phyloP scores from a whole-genome alignment of 176 grass and related monocot genomes.

The Raddia guianensis region DNA sequence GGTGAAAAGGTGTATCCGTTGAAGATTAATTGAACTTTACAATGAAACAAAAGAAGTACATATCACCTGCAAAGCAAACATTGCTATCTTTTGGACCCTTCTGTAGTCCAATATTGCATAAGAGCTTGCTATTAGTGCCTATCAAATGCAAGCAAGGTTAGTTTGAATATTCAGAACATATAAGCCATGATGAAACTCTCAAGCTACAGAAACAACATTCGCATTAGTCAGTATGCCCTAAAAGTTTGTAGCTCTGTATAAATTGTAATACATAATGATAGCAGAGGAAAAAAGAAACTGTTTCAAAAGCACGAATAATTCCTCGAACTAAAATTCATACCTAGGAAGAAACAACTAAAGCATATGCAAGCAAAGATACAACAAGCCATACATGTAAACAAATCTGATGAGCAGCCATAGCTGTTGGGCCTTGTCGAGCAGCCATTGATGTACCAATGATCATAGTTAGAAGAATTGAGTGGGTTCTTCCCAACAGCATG shows the following conservation, averaged over 20 bases:
- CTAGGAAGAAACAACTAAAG: conserved; percentile 67
- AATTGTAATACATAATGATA: background rate
- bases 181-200: conserved; percentile 21
- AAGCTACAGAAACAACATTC: conserved; percentile 18
- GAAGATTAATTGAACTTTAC: conserved; percentile 2
- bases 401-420: conserved; percentile 97
- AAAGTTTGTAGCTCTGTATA: conserved; percentile 1
- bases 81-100: conserved; percentile 69
- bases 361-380: conserved; percentile 71
- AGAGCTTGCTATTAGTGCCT: conserved; percentile 90
- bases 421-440: conserved; percentile 85
- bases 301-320: conserved; percentile 8
- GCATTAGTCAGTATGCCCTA: conserved; percentile 15
- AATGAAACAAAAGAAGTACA: conserved; percentile 16
- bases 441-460: conserved; percentile 97
- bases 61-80: conserved; percentile 72
- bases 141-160: conserved; percentile 34
- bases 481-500: conserved; percentile 82
- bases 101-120: conserved; percentile 75
- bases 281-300: background rate
- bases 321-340: conserved; percentile 11
- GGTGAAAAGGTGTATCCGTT: background rate
- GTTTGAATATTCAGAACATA: background rate
- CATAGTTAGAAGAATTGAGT: conserved; percentile 83
- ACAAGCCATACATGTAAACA: conserved; percentile 98